Evolutionary conservation across 2,329 filamentous ascomycete genomes (phyloP).

Genomic region (Hypomyces perniciosus): DNA sequence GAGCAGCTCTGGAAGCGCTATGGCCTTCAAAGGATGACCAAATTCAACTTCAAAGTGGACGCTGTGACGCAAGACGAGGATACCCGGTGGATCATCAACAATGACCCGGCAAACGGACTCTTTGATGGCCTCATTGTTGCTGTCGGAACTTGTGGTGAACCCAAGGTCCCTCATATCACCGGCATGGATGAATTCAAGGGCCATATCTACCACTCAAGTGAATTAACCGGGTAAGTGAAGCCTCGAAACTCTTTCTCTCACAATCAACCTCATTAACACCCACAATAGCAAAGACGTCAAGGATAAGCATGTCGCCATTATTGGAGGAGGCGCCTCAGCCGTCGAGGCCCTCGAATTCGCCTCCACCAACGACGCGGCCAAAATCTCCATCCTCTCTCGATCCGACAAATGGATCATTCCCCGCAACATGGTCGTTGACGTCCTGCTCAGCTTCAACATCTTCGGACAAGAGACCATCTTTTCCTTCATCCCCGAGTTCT

Average conservation of each 20-base stretch:
- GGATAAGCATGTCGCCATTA: slow-evolving; percentile 68
- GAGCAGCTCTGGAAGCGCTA: slow-evolving; percentile 69
- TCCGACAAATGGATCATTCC: slow-evolving; percentile 87
- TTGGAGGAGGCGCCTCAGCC: slow-evolving; percentile 75
- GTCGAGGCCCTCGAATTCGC: slow-evolving; percentile 81
- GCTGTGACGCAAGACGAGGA: slow-evolving; percentile 62
- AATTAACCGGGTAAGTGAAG: slow-evolving; percentile 55
- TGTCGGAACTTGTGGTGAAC: slow-evolving; percentile 73
- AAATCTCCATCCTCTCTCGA: slow-evolving; percentile 67
- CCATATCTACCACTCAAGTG: slow-evolving; percentile 66
- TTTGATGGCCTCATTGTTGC: slow-evolving; percentile 78
- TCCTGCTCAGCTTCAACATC: slow-evolving; percentile 69
- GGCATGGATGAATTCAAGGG: slow-evolving; percentile 70
- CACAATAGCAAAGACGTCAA: slow-evolving; percentile 54
- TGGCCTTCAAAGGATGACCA: slow-evolving; percentile 61
- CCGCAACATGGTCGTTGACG: slow-evolving; percentile 68
- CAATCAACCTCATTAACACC: slow-evolving; percentile 17
- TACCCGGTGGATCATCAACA: slow-evolving; percentile 76
- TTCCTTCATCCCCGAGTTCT: slow-evolving; percentile 72
- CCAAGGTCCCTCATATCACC: slow-evolving; percentile 64
- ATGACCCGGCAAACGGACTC: slow-evolving; percentile 60
- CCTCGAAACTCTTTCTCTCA: neutral
- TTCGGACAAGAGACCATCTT: slow-evolving; percentile 70
- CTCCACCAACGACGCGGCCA: slow-evolving; percentile 56
- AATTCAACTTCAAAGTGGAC: slow-evolving; percentile 64